Percentiles rank a stretch among this genome's conserved stretches.
phyloP scores from a whole-genome alignment of 768 basidiomycete genomes.

The Sarcodon aspratus region DNA sequence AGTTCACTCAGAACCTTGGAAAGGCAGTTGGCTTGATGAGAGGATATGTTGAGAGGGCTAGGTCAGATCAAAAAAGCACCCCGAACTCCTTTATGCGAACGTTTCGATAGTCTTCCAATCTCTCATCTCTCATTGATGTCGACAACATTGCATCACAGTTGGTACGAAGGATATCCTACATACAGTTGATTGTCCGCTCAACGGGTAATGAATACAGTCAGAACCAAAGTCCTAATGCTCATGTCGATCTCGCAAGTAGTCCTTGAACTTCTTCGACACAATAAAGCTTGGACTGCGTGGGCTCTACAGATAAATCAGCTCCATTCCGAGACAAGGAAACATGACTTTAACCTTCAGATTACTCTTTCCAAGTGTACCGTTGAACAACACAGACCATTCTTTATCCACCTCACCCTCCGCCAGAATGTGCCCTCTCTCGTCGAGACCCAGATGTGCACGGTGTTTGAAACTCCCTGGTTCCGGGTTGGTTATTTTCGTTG shows the following conservation, averaged over 20 bases:
- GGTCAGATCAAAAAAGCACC: slow-evolving; percentile 3
- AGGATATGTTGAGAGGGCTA: slow-evolving; percentile 47
- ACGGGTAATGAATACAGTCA: too few relatives aligned
- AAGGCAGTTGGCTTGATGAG: slow-evolving; percentile 61
- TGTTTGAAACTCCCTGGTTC: slow-evolving; percentile 53
- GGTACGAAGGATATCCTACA: too few relatives aligned
- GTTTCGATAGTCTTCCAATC: too few relatives aligned
- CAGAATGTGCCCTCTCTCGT: slow-evolving; percentile 37
- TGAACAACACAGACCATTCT: slow-evolving; percentile 35
- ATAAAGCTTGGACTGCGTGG: neutral
- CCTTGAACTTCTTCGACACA: neutral
- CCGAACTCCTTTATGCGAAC: too few relatives aligned
- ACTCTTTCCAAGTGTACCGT: neutral
- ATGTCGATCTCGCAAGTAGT: neutral
- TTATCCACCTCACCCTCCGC: slow-evolving; percentile 41
- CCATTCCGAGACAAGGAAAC: neutral
- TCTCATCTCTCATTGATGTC: too few relatives aligned
- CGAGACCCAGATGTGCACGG: slow-evolving; percentile 52
- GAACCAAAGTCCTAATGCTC: neutral
- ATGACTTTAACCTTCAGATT: neutral
- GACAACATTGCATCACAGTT: too few relatives aligned
- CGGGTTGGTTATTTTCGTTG: slow-evolving; percentile 45
- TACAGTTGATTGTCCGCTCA: too few relatives aligned
- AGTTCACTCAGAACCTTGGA: slow-evolving; percentile 72
- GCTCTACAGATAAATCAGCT: neutral